Percentiles rank a stretch among this genome's conserved stretches.
These are phyloP conservation scores for Fragilariopsis cylindrus DNA, from an alignment of 108 stramenopile species.

Conservation along the genomic window DNA sequence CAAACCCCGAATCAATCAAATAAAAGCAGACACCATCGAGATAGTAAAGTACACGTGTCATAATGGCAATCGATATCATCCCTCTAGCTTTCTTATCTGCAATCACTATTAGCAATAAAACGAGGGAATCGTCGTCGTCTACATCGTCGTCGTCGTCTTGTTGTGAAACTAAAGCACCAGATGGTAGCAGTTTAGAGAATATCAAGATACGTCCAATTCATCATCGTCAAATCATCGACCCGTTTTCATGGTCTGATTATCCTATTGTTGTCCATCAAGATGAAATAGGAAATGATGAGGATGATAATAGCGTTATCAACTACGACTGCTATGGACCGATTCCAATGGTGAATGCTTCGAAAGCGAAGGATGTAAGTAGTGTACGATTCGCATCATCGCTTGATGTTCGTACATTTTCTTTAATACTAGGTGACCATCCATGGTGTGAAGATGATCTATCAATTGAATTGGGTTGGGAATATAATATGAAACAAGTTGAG, in stretches of 20 bases:
- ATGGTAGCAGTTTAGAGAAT: too few relatives aligned
- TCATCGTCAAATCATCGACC: not conserved
- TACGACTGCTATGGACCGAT: not conserved
- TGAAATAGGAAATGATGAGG: not conserved
- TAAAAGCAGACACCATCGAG: too few relatives aligned
- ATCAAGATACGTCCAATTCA: too few relatives aligned
- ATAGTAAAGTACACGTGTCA: too few relatives aligned
- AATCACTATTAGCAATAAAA: too few relatives aligned
- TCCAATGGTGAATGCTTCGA: not conserved
- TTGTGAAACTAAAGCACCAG: too few relatives aligned
- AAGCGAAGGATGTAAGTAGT: not conserved
- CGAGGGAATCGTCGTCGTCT: too few relatives aligned
- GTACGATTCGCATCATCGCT: slow-evolving; percentile 11
- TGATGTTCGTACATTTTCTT: slow-evolving; percentile 17
- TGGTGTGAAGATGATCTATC: slow-evolving; percentile 18
- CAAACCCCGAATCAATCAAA: too few relatives aligned
- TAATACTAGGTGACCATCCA: slow-evolving; percentile 27
- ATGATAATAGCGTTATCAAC: not conserved
- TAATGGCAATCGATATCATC: too few relatives aligned
- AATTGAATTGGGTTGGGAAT: slow-evolving; percentile 30
- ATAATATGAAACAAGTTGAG: not conserved
- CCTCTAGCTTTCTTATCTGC: too few relatives aligned
- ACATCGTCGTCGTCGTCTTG: too few relatives aligned
- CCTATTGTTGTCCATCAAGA: slow-evolving; percentile 3
- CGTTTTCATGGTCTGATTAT: slow-evolving; percentile 14